Conservation (phyloP, 345 rosid genomes). For the Brassica juncea region DNA sequence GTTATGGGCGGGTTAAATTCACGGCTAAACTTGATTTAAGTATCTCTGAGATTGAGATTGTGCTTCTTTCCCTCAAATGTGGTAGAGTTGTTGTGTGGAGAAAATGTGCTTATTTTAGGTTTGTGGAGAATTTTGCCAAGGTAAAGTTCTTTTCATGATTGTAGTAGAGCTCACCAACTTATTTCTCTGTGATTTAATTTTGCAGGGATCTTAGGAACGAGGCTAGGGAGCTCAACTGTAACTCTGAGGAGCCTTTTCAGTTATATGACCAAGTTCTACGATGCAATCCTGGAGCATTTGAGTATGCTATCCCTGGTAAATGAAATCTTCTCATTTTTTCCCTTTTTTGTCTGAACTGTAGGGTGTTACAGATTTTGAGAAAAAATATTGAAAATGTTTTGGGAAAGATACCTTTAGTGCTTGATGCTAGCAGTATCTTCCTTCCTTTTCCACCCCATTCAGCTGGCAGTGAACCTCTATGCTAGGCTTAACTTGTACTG, state of each 20-base stretch:
- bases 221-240: conserved; percentile 39
- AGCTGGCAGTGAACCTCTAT: conserved; percentile 18
- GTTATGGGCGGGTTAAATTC: neutral
- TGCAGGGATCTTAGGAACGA: conserved; percentile 73
- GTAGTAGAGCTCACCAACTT: neutral
- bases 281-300: conserved; percentile 72
- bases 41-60: neutral
- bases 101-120: neutral
- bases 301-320: conserved; percentile 82
- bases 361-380: conserved; percentile 9
- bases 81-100: neutral
- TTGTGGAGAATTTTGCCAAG: neutral
- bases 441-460: conserved; percentile 17
- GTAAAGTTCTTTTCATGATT: neutral
- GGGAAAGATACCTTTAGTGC: conserved; percentile 26
- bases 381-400: neutral
- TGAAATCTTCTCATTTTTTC: conserved; percentile 44
- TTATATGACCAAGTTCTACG: conserved; percentile 69
- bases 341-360: conserved; percentile 2
- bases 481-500: conserved; percentile 19
- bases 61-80: neutral
- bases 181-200: conserved; percentile 10
- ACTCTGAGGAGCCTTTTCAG: conserved; percentile 51
- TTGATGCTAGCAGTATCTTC: conserved; percentile 26
- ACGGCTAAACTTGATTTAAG: neutral